These are phyloP conservation scores for Sarcodon aspratus DNA, from an alignment of 768 basidiomycete species.

Conservation along the genomic window DNA sequence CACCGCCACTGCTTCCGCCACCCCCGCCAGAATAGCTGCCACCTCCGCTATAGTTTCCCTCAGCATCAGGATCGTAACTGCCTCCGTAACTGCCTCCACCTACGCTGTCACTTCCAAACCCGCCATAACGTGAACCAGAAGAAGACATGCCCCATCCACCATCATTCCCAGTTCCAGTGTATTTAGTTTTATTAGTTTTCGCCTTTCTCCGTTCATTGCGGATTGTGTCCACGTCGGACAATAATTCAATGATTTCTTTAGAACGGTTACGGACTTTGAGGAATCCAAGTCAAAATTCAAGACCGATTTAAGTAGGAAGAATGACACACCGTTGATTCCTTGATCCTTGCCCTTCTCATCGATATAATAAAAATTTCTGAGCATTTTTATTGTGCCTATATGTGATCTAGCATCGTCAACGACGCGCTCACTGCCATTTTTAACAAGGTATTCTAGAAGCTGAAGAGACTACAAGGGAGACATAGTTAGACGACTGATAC, in stretches of 20 bases:
- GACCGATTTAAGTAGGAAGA: not conserved
- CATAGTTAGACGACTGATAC: not conserved
- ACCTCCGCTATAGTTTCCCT: constrained; percentile 19
- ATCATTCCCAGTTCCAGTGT: constrained; percentile 80
- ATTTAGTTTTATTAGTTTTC: constrained; percentile 84
- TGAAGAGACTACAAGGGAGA: constrained; percentile 57
- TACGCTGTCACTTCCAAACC: constrained; percentile 51
- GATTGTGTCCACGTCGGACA: constrained; percentile 86
- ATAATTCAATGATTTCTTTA: constrained; percentile 83
- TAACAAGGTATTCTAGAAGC: constrained; percentile 90
- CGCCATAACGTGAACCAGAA: constrained; percentile 51
- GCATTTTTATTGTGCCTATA: constrained; percentile 92
- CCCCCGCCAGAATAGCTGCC: constrained; percentile 23
- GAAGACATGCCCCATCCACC: constrained; percentile 46
- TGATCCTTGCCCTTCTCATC: constrained; percentile 99
- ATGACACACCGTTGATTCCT: constrained; percentile 78
- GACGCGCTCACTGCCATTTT: constrained; percentile 94
- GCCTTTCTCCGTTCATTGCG: constrained; percentile 86
- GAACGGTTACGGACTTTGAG: constrained; percentile 84
- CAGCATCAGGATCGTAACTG: constrained; percentile 29
- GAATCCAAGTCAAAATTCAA: not conserved
- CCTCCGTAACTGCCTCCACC: constrained; percentile 18
- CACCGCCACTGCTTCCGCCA: constrained; percentile 27
- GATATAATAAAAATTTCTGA: constrained; percentile 95
- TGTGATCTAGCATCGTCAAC: constrained; percentile 96